Conservation (phyloP, 352 stramenopile genomes). For the Phytophthora sojae region DNA sequence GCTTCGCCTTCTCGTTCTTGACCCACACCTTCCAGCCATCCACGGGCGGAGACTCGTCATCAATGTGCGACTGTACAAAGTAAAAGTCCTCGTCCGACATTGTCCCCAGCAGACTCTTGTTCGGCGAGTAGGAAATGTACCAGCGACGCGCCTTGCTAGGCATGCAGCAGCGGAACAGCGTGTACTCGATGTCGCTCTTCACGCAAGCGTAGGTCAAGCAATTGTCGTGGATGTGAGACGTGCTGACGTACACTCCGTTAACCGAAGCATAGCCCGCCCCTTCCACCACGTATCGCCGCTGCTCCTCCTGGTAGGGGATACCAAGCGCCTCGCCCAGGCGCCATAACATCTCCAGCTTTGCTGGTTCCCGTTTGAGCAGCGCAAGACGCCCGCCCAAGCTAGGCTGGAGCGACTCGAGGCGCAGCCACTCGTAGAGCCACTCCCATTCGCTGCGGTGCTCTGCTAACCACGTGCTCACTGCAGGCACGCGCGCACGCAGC, state of each 20-base stretch:
- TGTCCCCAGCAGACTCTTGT: slow-evolving; percentile 86
- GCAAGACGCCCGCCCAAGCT: slow-evolving; percentile 74
- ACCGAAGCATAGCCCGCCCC: slow-evolving; percentile 90
- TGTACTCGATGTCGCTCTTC: slow-evolving; percentile 87
- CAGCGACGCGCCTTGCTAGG: slow-evolving; percentile 97
- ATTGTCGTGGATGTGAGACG: slow-evolving; percentile 74
- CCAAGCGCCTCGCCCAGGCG: slow-evolving; percentile 67
- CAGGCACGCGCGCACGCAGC: slow-evolving; percentile 68
- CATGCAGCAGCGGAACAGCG: slow-evolving; percentile 98
- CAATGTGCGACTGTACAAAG: slow-evolving; percentile 83
- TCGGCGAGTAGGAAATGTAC: slow-evolving; percentile 97
- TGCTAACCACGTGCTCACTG: slow-evolving; percentile 63
- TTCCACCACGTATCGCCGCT: slow-evolving; percentile 89
- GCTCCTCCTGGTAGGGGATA: slow-evolving; percentile 76
- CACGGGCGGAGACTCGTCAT: slow-evolving; percentile 80
- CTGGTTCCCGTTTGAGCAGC: slow-evolving; percentile 69
- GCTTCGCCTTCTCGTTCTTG: slow-evolving; percentile 85
- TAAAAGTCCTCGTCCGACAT: slow-evolving; percentile 91
- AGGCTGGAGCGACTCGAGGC: slow-evolving; percentile 83
- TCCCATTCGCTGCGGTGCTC: slow-evolving; percentile 69
- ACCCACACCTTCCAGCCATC: slow-evolving; percentile 88
- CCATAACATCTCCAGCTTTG: slow-evolving; percentile 79
- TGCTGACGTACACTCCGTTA: slow-evolving; percentile 96
- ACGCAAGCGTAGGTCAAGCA: slow-evolving; percentile 75
- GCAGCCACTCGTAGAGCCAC: slow-evolving; percentile 91